Conservation (phyloP, 1,284 basidiomycete species). For the Heterobasidion parviporum region DNA sequence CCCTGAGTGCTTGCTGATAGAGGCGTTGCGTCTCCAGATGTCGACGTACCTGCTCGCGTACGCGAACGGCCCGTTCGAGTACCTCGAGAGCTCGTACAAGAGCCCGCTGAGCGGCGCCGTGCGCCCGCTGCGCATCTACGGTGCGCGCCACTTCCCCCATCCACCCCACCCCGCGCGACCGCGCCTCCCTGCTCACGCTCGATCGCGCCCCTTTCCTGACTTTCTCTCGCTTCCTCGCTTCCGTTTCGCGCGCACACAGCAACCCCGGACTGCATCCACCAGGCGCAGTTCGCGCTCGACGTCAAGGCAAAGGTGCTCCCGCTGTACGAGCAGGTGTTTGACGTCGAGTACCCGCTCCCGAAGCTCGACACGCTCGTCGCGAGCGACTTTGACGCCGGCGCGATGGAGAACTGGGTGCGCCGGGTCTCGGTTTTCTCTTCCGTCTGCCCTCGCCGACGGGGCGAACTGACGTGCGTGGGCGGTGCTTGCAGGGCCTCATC, state of each 20-base stretch:
- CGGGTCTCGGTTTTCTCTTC: neutral
- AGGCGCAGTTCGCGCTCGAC: slow-evolving; percentile 80
- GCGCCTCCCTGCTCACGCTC: too few relatives aligned
- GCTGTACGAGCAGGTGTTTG: slow-evolving; percentile 90
- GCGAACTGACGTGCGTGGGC: neutral
- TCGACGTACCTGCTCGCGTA: slow-evolving; percentile 90
- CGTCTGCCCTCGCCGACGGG: neutral
- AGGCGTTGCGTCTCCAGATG: slow-evolving; percentile 35
- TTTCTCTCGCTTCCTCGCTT: too few relatives aligned
- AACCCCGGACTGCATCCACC: slow-evolving; percentile 82
- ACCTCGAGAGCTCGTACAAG: slow-evolving; percentile 70
- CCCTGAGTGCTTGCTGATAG: neutral
- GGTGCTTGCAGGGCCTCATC: slow-evolving; percentile 63
- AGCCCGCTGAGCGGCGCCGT: slow-evolving; percentile 79
- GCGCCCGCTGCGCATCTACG: slow-evolving; percentile 82
- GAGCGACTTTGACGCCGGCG: slow-evolving; percentile 85
- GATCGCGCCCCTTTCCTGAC: too few relatives aligned
- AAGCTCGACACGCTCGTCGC: slow-evolving; percentile 88
- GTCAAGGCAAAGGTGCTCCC: slow-evolving; percentile 84
- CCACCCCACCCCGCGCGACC: slow-evolving; percentile 10
- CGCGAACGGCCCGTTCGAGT: slow-evolving; percentile 79
- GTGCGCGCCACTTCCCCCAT: slow-evolving; percentile 23
- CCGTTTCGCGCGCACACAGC: slow-evolving; percentile 30
- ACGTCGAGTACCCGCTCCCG: slow-evolving; percentile 86
- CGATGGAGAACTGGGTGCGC: slow-evolving; percentile 88